phyloP scores from a whole-genome alignment of 345 rosid species.

The Garcia nutans region DNA sequence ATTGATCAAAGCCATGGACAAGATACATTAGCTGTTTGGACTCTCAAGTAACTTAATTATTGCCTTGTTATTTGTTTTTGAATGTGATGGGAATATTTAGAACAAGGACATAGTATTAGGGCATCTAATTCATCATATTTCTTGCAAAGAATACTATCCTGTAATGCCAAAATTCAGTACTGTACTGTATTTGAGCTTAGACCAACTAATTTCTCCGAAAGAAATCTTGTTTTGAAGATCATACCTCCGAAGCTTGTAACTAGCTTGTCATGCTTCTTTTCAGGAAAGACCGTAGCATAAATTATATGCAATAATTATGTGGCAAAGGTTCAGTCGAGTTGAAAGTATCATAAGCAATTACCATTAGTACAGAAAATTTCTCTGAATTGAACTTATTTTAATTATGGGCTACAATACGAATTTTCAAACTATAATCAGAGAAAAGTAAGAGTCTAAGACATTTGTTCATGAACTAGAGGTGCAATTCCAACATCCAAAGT shows the following conservation, averaged over 20 bases:
- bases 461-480: conserved; percentile 18
- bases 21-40: conserved; percentile 53
- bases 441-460: not conserved
- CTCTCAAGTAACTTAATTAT: conserved; percentile 24
- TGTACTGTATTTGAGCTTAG: conserved; percentile 52
- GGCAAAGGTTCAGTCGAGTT: no score
- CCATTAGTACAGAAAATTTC: no score
- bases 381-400: no score
- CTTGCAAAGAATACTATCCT: conserved; percentile 61
- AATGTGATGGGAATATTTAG: conserved; percentile 39
- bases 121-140: conserved; percentile 52
- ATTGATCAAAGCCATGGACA: conserved; percentile 51
- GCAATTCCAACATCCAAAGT: conserved; percentile 27
- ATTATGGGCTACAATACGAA: no score
- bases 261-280: no score
- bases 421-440: not conserved
- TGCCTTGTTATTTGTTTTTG: no score
- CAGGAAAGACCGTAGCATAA: no score
- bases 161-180: conserved; percentile 49
- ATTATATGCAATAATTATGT: no score
- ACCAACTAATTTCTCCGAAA: conserved; percentile 55
- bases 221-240: conserved; percentile 47
- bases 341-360: no score
- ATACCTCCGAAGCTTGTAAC: conserved; percentile 21
- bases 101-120: conserved; percentile 54